Conservation (phyloP, 345 rosid genomes). For the Carallia brachiata region DNA sequence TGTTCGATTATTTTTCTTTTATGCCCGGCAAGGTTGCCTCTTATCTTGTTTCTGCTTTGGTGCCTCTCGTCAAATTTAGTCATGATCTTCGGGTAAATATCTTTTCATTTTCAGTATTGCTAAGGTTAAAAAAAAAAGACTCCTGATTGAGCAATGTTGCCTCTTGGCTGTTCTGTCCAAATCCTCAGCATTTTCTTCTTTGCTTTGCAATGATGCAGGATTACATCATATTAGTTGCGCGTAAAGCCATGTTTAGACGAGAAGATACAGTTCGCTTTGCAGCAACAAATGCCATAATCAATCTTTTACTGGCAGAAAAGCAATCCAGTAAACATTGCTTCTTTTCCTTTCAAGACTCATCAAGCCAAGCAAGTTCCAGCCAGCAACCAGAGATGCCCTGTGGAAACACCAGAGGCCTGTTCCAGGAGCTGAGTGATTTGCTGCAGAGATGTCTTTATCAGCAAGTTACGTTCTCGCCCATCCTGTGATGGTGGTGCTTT, state of each 20-base stretch:
- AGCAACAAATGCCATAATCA: conserved; percentile 54
- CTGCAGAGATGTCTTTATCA: conserved; percentile 87
- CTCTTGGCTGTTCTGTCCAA: not conserved
- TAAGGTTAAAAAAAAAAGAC: not conserved
- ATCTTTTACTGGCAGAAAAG: conserved; percentile 69
- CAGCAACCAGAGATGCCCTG: conserved; percentile 62
- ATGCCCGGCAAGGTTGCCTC: conserved; percentile 60
- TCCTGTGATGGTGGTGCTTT: conserved; percentile 2
- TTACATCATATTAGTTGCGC: conserved; percentile 65
- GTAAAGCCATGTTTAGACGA: conserved; percentile 83
- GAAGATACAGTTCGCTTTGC: conserved; percentile 77
- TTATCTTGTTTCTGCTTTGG: conserved; percentile 52
- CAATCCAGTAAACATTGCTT: conserved; percentile 45
- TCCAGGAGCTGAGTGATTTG: conserved; percentile 67
- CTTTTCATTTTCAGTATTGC: not conserved
- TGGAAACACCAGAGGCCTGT: conserved; percentile 47
- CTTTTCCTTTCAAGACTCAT: conserved; percentile 66
- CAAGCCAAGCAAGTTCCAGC: conserved; percentile 91
- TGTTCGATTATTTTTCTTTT: conserved; percentile 76
- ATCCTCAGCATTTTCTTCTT: not conserved
- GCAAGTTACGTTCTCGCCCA: conserved; percentile 41
- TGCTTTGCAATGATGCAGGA: conserved; percentile 39
- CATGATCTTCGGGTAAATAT: conserved; percentile 64
- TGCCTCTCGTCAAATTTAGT: conserved; percentile 68
- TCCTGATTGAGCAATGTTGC: too few relatives aligned